These are phyloP conservation scores for Cicer arietinum DNA, from an alignment of 306 rosid species.

Conservation along the genomic window DNA sequence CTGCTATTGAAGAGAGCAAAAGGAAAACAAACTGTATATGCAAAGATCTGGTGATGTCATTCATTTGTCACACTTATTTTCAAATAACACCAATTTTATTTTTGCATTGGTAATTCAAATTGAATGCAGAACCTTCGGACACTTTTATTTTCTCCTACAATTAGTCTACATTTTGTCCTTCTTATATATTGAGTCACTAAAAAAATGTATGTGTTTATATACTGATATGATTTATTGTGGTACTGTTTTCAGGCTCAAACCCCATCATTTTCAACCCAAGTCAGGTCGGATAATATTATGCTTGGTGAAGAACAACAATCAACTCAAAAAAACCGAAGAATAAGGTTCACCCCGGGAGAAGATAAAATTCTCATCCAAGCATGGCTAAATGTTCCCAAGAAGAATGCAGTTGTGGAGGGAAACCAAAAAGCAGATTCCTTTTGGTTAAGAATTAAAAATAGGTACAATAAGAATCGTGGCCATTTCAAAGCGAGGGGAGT, in stretches of 20 bases:
- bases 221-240: conserved; percentile 5
- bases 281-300: neutral
- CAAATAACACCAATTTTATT: neutral
- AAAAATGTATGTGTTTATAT: neutral
- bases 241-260: conserved; percentile 11
- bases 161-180: neutral
- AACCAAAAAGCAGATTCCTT: neutral
- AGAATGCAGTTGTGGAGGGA: neutral
- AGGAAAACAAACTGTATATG: conserved; percentile 4
- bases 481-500: neutral
- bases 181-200: neutral
- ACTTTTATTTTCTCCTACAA: conserved; percentile 5
- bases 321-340: neutral
- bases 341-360: neutral
- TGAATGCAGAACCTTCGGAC: neutral
- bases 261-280: neutral
- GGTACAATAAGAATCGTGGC: conserved; percentile 2
- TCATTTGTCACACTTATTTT: neutral
- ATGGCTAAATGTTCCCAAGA: conserved; percentile 22
- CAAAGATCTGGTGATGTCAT: neutral
- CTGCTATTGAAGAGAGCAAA: neutral
- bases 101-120: neutral
- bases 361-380: conserved; percentile 18
- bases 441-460: conserved; percentile 12
- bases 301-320: neutral